Evolutionary conservation across 1,284 basidiomycete genomes (phyloP).

Genomic region (Filobasidium uniguttulatum): DNA sequence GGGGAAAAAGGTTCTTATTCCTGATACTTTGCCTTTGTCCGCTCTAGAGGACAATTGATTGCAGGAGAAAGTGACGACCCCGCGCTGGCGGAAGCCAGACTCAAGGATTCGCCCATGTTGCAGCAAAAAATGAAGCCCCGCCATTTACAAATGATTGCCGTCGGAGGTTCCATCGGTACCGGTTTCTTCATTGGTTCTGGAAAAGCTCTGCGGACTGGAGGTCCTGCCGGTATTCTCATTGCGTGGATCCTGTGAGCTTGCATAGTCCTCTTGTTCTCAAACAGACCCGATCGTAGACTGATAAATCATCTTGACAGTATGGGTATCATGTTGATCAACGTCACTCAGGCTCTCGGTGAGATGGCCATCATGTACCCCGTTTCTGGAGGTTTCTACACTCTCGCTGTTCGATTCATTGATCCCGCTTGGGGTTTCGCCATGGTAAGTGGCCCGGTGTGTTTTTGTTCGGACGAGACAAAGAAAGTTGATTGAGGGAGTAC

Average conservation of each 20-base stretch:
- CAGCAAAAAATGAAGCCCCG: constrained; percentile 37
- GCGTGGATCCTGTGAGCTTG: constrained; percentile 29
- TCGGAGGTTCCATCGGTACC: constrained; percentile 14
- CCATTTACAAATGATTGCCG: constrained; percentile 27
- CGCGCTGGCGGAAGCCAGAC: constrained; percentile 17
- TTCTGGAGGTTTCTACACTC: constrained; percentile 39
- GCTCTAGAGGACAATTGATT: constrained; percentile 10
- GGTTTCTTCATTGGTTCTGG: constrained; percentile 39
- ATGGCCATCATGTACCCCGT: constrained; percentile 40
- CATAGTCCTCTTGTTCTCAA: no score
- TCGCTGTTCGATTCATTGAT: constrained; percentile 32
- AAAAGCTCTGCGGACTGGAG: constrained; percentile 37
- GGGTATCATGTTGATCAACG: constrained; percentile 34
- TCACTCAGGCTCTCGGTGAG: constrained; percentile 38
- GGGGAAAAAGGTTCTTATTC: no score
- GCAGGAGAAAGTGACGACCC: constrained; percentile 9
- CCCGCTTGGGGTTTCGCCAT: constrained; percentile 30
- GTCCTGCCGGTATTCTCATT: constrained; percentile 39
- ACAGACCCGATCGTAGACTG: no score
- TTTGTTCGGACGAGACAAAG: no score
- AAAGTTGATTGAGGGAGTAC: no score
- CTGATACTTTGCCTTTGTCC: no score
- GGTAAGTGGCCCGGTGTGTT: no score
- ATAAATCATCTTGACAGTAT: constrained; percentile 5
- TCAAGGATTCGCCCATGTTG: constrained; percentile 30